Evolutionary conservation across 352 stramenopile genomes (phyloP).

Genomic region (Phytophthora pistaciae): DNA sequence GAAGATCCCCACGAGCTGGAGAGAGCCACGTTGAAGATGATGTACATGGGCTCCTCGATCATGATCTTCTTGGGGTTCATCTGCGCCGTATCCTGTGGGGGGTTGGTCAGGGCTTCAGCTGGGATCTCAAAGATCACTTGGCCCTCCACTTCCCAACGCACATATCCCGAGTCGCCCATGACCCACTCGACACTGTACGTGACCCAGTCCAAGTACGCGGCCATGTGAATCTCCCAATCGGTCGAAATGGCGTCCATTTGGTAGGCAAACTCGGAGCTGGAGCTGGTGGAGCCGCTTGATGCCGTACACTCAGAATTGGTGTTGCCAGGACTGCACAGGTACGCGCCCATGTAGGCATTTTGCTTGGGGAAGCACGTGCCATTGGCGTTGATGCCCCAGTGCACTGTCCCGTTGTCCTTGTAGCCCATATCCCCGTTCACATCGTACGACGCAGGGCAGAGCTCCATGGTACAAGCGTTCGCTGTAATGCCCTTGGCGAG

Average conservation of each 20-base stretch:
- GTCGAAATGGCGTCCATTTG: conserved; percentile 95
- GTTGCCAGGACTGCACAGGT: conserved; percentile 62
- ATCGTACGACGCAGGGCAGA: conserved; percentile 59
- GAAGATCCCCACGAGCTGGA: conserved; percentile 84
- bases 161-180: conserved; percentile 52
- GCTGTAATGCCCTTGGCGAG: conserved; percentile 46
- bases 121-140: conserved; percentile 91
- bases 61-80: conserved; percentile 91
- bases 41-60: conserved; percentile 94
- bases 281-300: conserved; percentile 23
- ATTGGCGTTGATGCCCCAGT: conserved; percentile 68
- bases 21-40: conserved; percentile 95
- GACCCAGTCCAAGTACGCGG: conserved; percentile 82
- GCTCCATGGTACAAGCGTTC: conserved; percentile 45
- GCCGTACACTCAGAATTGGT: conserved; percentile 35
- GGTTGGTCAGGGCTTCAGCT: conserved; percentile 55
- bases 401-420: conserved; percentile 41
- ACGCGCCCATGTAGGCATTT: conserved; percentile 65
- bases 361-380: conserved; percentile 64
- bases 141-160: conserved; percentile 80
- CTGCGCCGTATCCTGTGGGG: conserved; percentile 52
- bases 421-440: conserved; percentile 51
- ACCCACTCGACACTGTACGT: conserved; percentile 79
- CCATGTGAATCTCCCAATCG: conserved; percentile 85
- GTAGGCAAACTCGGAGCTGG: conserved; percentile 53